phyloP scores from a whole-genome alignment of 257 asterid genomes.

The Petrea volubilis region DNA sequence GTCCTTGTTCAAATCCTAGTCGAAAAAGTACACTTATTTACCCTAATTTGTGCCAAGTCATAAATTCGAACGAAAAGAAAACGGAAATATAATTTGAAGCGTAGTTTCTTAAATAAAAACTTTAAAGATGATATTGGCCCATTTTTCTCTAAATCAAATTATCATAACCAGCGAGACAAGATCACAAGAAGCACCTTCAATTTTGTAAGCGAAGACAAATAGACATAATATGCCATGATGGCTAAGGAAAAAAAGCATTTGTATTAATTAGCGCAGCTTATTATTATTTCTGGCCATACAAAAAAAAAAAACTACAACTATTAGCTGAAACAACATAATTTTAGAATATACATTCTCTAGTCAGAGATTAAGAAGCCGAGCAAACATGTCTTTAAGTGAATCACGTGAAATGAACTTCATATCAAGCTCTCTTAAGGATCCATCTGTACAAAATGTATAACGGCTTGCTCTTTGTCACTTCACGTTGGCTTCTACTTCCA shows the following conservation, averaged over 20 bases:
- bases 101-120: too few relatives aligned
- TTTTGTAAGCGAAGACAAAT: background rate
- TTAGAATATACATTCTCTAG: slow-evolving; percentile 28
- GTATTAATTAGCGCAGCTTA: background rate
- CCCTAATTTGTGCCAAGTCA: too few relatives aligned
- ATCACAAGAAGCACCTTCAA: background rate
- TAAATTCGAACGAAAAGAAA: too few relatives aligned
- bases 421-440: background rate
- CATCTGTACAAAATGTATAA: slow-evolving; percentile 4
- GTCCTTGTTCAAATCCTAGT: too few relatives aligned
- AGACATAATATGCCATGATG: background rate
- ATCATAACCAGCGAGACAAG: background rate
- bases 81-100: too few relatives aligned
- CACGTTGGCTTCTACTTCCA: background rate
- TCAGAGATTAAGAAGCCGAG: slow-evolving; percentile 16
- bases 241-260: slow-evolving; percentile 1
- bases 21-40: too few relatives aligned
- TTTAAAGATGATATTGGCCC: too few relatives aligned
- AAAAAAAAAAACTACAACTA: slow-evolving; percentile 19
- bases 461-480: slow-evolving; percentile 15
- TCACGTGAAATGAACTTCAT: slow-evolving; percentile 14
- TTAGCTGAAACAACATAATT: slow-evolving; percentile 18
- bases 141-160: too few relatives aligned
- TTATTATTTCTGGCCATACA: slow-evolving; percentile 11
- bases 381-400: slow-evolving; percentile 12